A percentile compares a stretch with the other conserved stretches of the same genome.
phyloP scores from a whole-genome alignment of 2,329 filamentous ascomycete genomes.

The Pseudopithomyces maydicus region DNA sequence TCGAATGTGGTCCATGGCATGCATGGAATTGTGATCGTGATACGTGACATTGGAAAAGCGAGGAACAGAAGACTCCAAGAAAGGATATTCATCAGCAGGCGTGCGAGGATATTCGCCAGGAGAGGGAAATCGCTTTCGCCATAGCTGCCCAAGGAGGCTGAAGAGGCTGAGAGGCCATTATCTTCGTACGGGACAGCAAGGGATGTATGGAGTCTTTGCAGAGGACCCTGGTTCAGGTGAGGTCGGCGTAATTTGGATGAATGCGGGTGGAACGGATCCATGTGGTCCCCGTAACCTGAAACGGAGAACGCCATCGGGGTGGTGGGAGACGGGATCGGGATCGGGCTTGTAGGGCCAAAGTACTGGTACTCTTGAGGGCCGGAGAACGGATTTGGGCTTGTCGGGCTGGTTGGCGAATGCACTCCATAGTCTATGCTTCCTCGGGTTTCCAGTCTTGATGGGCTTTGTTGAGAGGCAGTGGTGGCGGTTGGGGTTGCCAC shows the following conservation, averaged over 20 bases:
- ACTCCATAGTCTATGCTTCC: constrained; percentile 42
- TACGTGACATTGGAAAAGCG: constrained; percentile 38
- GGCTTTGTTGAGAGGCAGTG: constrained; percentile 28
- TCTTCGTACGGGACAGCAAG: constrained; percentile 49
- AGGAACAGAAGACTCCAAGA: constrained; percentile 20
- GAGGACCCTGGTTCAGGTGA: constrained; percentile 44
- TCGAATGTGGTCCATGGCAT: constrained; percentile 45
- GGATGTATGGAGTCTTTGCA: constrained; percentile 51
- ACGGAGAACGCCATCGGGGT: constrained; percentile 46
- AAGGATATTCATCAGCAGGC: constrained; percentile 50
- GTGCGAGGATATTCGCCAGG: constrained; percentile 55
- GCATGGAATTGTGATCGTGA: constrained; percentile 41
- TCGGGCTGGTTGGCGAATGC: constrained; percentile 41
- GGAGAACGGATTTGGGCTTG: constrained; percentile 41
- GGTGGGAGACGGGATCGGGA: constrained; percentile 45
- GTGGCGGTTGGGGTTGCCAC: constrained; percentile 21
- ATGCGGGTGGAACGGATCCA: constrained; percentile 42
- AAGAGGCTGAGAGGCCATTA: constrained; percentile 49
- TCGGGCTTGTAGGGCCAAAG: constrained; percentile 45
- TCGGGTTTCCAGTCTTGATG: constrained; percentile 32
- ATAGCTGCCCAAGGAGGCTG: constrained; percentile 53
- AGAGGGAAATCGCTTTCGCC: constrained; percentile 54
- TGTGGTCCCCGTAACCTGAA: constrained; percentile 45
- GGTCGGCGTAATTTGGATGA: constrained; percentile 45
- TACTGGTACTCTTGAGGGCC: constrained; percentile 44